Percentiles rank a stretch among this genome's conserved stretches.
Evolutionary conservation across 2,329 filamentous ascomycete genomes (phyloP).

Genomic region (Alternaria longipes): DNA sequence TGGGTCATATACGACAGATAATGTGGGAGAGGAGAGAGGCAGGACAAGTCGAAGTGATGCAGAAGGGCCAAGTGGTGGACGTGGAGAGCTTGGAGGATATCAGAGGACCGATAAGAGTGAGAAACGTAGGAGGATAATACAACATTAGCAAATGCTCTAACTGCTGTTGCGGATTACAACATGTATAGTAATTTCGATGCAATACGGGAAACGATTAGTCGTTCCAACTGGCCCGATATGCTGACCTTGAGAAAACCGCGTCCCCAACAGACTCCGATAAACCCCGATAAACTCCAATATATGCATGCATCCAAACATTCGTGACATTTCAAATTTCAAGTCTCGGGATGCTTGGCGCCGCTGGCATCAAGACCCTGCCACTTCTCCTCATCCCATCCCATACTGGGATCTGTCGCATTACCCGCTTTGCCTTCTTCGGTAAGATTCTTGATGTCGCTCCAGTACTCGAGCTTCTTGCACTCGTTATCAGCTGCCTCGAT

Average conservation of each 20-base stretch:
- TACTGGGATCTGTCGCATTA: constrained; percentile 42
- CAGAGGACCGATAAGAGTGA: constrained; percentile 59
- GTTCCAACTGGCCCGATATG: constrained; percentile 9
- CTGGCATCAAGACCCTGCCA: constrained; percentile 53
- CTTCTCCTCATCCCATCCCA: constrained; percentile 48
- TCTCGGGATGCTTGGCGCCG: constrained; percentile 44
- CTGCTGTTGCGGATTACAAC: constrained; percentile 12
- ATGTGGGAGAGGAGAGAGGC: constrained; percentile 54
- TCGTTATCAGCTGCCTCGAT: constrained; percentile 81
- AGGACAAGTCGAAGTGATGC: constrained; percentile 59
- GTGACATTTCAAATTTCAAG: not conserved
- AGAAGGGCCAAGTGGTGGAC: constrained; percentile 56
- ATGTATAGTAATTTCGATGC: constrained; percentile 11
- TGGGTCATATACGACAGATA: constrained; percentile 55
- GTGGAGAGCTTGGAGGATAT: constrained; percentile 50
- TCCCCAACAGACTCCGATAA: not conserved
- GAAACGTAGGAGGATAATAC: constrained; percentile 25
- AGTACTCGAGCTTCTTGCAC: constrained; percentile 82
- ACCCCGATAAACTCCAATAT: constrained; percentile 13
- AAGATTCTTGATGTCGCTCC: constrained; percentile 72
- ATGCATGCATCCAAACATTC: constrained; percentile 7
- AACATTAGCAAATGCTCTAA: not conserved
- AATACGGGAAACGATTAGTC: constrained; percentile 9
- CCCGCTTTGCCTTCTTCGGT: constrained; percentile 49
- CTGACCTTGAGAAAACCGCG: constrained; percentile 11